phyloP scores from a whole-genome alignment of 2,329 filamentous ascomycete species.

The Chrysoporthe deuterocubensis region DNA sequence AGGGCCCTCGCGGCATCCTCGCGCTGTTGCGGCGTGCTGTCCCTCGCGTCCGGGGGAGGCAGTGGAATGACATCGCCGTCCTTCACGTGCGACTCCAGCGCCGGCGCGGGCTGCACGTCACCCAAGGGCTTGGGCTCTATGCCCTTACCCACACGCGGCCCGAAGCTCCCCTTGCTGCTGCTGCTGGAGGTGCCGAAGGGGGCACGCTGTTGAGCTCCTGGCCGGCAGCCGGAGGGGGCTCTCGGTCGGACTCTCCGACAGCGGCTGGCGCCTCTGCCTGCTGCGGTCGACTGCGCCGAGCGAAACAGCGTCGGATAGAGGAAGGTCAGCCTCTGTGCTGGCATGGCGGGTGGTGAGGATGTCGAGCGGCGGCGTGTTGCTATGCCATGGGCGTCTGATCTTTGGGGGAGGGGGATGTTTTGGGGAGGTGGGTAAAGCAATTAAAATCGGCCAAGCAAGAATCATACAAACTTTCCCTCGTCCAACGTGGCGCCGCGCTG shows the following conservation, averaged over 20 bases:
- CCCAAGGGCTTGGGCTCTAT: conserved; percentile 54
- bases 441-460: not conserved
- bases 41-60: conserved; percentile 2
- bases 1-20: conserved; percentile 25
- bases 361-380: conserved; percentile 14
- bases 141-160: conserved; percentile 63
- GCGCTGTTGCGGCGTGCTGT: conserved; percentile 26
- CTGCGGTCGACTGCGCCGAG: conserved; percentile 51
- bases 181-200: conserved; percentile 44
- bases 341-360: conserved; percentile 51
- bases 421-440: not conserved
- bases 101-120: conserved; percentile 26
- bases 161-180: conserved; percentile 50
- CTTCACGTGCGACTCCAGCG: conserved; percentile 27
- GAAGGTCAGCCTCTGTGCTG: conserved; percentile 66
- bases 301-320: conserved; percentile 71
- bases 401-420: not conserved
- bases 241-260: conserved; percentile 28
- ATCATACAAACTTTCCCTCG: not conserved
- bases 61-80: conserved; percentile 20
- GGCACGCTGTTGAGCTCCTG: conserved; percentile 33
- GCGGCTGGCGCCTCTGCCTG: conserved; percentile 40
- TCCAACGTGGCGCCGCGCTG: conserved; percentile 7
- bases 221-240: conserved; percentile 30
- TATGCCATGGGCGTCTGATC: conserved; percentile 23